A percentile compares a stretch with the other conserved stretches of the same genome.
These are phyloP conservation scores for Trypanosoma congolense DNA, from an alignment of 208 protist species.

Conservation along the genomic window DNA sequence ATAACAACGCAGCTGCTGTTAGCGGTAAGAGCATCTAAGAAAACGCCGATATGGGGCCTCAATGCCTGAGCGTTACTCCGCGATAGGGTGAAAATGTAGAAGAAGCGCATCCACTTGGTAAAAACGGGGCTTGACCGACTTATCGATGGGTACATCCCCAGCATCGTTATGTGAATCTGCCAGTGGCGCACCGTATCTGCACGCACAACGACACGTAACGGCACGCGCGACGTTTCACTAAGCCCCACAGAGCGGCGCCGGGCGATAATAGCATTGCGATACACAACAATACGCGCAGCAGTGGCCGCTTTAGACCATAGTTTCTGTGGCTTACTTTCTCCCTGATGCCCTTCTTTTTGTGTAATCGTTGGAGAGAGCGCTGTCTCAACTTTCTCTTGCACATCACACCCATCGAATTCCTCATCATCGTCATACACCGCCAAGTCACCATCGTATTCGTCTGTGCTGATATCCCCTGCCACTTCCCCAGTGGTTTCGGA, in stretches of 20 bases:
- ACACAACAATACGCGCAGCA: constrained; percentile 44
- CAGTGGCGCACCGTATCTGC: constrained; percentile 73
- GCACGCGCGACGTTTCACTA: constrained; percentile 41
- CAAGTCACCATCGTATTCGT: not conserved
- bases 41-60: constrained; percentile 34
- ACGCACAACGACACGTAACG: constrained; percentile 45
- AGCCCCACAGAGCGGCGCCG: constrained; percentile 50
- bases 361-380: not conserved
- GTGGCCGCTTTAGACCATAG: constrained; percentile 48
- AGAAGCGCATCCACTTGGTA: constrained; percentile 59
- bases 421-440: not conserved
- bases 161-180: constrained; percentile 52
- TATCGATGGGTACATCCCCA: constrained; percentile 42
- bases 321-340: not conserved
- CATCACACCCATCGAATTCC: not conserved
- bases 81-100: constrained; percentile 67
- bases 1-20: constrained; percentile 22
- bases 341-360: not conserved
- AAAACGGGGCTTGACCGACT: constrained; percentile 27
- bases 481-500: not conserved
- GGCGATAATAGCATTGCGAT: constrained; percentile 39
- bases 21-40: constrained; percentile 28
- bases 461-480: not conserved
- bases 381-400: constrained; percentile 2
- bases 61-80: constrained; percentile 49